Conservation (phyloP, 306 rosid species). For the Fragaria nilgerrensis region DNA sequence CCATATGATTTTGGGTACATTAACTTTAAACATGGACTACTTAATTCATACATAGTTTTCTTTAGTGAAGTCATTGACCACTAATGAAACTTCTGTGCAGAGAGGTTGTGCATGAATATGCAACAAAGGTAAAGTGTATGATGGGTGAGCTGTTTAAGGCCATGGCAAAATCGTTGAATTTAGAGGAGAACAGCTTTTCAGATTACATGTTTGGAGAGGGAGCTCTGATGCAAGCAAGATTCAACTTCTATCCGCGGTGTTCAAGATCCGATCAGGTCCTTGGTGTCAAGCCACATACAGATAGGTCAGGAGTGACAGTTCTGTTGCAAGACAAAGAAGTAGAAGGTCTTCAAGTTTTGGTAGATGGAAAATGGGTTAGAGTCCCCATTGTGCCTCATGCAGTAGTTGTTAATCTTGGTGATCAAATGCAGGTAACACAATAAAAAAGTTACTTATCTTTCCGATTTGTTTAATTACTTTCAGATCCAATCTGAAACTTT, state of each 20-base stretch:
- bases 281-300: conserved; percentile 69
- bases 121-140: conserved; percentile 36
- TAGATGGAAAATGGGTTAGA: conserved; percentile 51
- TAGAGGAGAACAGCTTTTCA: conserved; percentile 57
- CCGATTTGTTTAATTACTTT: neutral
- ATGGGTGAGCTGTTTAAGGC: conserved; percentile 54
- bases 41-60: neutral
- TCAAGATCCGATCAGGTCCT: conserved; percentile 57
- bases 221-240: conserved; percentile 37
- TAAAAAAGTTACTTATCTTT: neutral
- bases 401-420: neutral
- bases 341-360: conserved; percentile 76
- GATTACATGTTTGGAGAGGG: conserved; percentile 44
- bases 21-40: neutral
- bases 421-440: neutral
- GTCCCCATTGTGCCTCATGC: neutral
- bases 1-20: conserved; percentile 53
- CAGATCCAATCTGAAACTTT: neutral
- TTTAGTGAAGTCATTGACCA: neutral
- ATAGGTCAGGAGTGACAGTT: conserved; percentile 57
- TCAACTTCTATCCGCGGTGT: conserved; percentile 74
- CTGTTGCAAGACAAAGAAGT: conserved; percentile 65
- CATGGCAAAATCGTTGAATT: conserved; percentile 64
- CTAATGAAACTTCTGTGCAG: conserved; percentile 28
- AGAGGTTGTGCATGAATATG: conserved; percentile 43